phyloP scores from a whole-genome alignment of 2,329 filamentous ascomycete genomes.

The Corniculantispora saksenae region DNA sequence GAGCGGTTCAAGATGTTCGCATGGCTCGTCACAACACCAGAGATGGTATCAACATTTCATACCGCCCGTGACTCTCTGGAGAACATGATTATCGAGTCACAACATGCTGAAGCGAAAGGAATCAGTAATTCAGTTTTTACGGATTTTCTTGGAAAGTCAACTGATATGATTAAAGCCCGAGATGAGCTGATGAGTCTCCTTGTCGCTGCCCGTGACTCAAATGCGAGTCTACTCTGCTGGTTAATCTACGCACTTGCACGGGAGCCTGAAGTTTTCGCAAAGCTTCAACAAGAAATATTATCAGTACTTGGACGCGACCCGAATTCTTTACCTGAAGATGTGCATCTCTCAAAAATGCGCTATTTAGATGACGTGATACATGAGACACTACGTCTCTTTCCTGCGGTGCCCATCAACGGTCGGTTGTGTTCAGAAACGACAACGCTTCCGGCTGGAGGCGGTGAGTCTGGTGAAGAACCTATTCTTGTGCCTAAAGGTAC shows the following conservation, averaged over 20 bases:
- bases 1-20: conserved; percentile 20
- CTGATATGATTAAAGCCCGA: conserved; percentile 1
- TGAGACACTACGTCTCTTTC: conserved; percentile 19
- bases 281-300: conserved; percentile 6
- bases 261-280: conserved; percentile 10
- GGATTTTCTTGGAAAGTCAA: conserved; percentile 4
- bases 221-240: conserved; percentile 17
- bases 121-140: not conserved
- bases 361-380: conserved; percentile 16
- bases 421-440: conserved; percentile 14
- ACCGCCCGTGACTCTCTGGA: conserved; percentile 17
- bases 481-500: conserved; percentile 10
- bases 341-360: conserved; percentile 5
- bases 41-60: not conserved
- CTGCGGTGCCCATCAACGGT: conserved; percentile 17
- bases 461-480: conserved; percentile 12
- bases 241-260: conserved; percentile 16
- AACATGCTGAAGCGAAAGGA: not conserved
- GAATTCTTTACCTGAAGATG: not conserved
- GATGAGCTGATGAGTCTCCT: conserved; percentile 17
- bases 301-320: conserved; percentile 7
- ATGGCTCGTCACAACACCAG: conserved; percentile 15
- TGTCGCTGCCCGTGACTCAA: conserved; percentile 8
- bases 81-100: conserved; percentile 17
- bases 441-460: conserved; percentile 7